Evolutionary conservation across 164 flowering plant genomes (phyloP).

Genomic region (Vitis labrusca): DNA sequence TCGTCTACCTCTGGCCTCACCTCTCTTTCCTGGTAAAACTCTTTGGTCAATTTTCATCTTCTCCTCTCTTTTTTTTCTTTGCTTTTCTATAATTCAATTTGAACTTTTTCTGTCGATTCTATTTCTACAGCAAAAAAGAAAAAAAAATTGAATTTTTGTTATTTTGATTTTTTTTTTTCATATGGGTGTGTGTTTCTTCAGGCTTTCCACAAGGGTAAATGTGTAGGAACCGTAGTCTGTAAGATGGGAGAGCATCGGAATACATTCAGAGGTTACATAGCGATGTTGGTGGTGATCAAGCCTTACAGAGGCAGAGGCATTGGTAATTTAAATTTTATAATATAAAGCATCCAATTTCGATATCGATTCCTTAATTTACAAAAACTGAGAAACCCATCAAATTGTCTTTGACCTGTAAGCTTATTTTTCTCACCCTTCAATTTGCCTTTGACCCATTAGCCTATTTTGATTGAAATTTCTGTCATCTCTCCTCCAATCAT

Average conservation of each 20-base stretch:
- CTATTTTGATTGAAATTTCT: too few relatives aligned
- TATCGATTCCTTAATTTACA: too few relatives aligned
- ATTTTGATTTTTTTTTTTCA: not conserved
- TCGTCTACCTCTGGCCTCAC: conserved; percentile 98
- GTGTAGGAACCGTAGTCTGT: conserved; percentile 93
- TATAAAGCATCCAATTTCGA: too few relatives aligned
- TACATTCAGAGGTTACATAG: conserved; percentile 91
- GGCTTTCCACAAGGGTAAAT: conserved; percentile 87
- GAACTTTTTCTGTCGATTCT: not conserved
- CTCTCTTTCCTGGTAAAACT: conserved; percentile 74
- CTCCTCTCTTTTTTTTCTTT: not conserved
- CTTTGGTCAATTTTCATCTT: too few relatives aligned
- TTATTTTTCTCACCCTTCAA: too few relatives aligned
- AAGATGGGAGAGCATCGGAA: conserved; percentile 96
- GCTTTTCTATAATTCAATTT: not conserved
- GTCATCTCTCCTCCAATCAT: too few relatives aligned
- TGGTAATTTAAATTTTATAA: conserved; percentile 37
- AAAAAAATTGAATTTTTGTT: not conserved
- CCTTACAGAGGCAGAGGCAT: conserved; percentile 91
- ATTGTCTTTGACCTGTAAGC: too few relatives aligned
- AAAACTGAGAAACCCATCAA: too few relatives aligned
- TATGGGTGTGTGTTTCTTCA: conserved; percentile 18
- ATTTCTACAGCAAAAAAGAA: too few relatives aligned
- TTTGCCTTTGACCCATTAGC: too few relatives aligned
- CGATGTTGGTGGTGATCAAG: conserved; percentile 95